Evolutionary conservation across 768 basidiomycete genomes (phyloP).

Genomic region (Leccinellum albellum): DNA sequence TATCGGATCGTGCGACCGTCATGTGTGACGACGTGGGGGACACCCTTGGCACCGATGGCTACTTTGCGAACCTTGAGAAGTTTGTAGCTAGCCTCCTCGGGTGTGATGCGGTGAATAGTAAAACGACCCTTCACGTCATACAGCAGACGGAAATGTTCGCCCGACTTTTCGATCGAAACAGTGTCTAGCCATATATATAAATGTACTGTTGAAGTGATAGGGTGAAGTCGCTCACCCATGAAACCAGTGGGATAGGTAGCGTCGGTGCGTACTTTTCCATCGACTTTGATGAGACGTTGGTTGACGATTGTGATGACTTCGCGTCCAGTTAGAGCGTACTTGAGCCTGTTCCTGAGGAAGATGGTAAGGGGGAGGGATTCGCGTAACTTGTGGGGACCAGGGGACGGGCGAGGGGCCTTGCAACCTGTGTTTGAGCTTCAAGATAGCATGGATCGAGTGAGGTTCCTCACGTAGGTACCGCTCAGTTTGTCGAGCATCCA

Average conservation of each 20-base stretch:
- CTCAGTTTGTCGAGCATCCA: slow-evolving; percentile 99
- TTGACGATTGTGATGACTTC: slow-evolving; percentile 95
- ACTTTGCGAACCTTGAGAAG: slow-evolving; percentile 92
- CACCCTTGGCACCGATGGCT: slow-evolving; percentile 88
- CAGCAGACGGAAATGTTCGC: slow-evolving; percentile 98
- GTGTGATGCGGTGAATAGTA: slow-evolving; percentile 98
- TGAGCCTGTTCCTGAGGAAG: slow-evolving; percentile 98
- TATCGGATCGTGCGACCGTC: slow-evolving; percentile 99
- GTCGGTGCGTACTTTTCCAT: slow-evolving; percentile 97
- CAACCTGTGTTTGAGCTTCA: slow-evolving; percentile 8
- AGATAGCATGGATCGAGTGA: background rate
- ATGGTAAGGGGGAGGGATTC: slow-evolving; percentile 96
- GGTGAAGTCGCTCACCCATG: slow-evolving; percentile 64
- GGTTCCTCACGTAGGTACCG: slow-evolving; percentile 78
- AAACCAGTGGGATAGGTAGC: slow-evolving; percentile 95
- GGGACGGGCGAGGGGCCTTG: slow-evolving; percentile 92
- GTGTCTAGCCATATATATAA: slow-evolving; percentile 59
- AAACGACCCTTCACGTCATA: slow-evolving; percentile 99
- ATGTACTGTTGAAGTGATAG: background rate
- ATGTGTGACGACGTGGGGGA: slow-evolving; percentile 97
- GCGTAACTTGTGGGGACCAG: slow-evolving; percentile 98
- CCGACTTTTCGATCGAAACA: slow-evolving; percentile 94
- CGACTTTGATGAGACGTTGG: slow-evolving; percentile 97
- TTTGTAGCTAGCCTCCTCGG: slow-evolving; percentile 96
- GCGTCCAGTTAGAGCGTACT: slow-evolving; percentile 95